Evolutionary conservation across 345 rosid species (phyloP).

Genomic region (Lepidium didymum): DNA sequence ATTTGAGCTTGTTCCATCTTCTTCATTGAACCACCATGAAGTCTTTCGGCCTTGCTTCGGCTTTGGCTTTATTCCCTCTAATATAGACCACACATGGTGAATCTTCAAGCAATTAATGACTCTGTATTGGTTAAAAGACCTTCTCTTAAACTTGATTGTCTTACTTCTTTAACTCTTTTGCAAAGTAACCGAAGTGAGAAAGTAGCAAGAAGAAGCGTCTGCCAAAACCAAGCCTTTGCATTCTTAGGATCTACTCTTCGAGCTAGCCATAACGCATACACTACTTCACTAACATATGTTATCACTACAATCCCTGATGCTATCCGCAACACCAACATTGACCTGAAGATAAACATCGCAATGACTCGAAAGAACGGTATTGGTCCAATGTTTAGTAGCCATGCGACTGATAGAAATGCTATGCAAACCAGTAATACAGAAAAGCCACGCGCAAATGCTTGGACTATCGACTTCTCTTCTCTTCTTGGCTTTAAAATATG

Average conservation of each 20-base stretch:
- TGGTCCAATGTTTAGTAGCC: conserved; percentile 26
- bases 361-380: conserved; percentile 8
- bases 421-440: conserved; percentile 16
- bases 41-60: too few species aligned
- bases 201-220: conserved; percentile 23
- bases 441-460: conserved; percentile 21
- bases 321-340: conserved; percentile 3
- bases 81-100: not conserved
- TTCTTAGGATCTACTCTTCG: conserved; percentile 18
- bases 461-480: conserved; percentile 22
- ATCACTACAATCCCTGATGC: conserved; percentile 11
- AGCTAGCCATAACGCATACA: conserved; percentile 22
- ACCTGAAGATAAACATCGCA: conserved; percentile 7
- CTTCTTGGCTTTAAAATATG: conserved; percentile 21
- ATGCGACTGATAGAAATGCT: not conserved
- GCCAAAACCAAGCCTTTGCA: conserved; percentile 27
- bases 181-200: conserved; percentile 16
- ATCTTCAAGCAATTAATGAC: not conserved
- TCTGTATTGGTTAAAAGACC: not conserved
- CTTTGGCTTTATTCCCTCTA: too few species aligned
- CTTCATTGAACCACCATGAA: too few species aligned
- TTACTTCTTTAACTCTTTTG: conserved; percentile 13
- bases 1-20: too few species aligned
- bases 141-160: not conserved
- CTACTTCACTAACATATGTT: conserved; percentile 5